A percentile compares a stretch with the other conserved stretches of the same genome.
phyloP scores from a whole-genome alignment of 1,284 basidiomycete genomes.

The Irpex lacteus region DNA sequence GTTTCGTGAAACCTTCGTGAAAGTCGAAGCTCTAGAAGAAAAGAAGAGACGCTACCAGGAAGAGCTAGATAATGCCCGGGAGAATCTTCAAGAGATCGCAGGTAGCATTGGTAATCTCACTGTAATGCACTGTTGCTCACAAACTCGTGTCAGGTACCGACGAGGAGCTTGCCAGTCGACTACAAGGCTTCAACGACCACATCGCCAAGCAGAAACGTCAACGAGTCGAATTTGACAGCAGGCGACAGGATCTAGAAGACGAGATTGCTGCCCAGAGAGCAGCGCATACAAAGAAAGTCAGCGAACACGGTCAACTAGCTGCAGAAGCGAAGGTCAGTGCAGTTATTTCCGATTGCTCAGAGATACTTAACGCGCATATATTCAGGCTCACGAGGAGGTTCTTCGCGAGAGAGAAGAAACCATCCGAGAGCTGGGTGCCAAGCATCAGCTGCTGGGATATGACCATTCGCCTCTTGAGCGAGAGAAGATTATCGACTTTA shows the following conservation, averaged over 20 bases:
- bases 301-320: slow-evolving; percentile 57
- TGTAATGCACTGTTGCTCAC: neutral
- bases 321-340: slow-evolving; percentile 61
- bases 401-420: slow-evolving; percentile 71
- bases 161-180: slow-evolving; percentile 68
- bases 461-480: slow-evolving; percentile 62
- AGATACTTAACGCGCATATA: slow-evolving; percentile 5
- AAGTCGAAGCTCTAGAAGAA: slow-evolving; percentile 67
- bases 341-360: neutral
- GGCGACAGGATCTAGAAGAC: slow-evolving; percentile 63
- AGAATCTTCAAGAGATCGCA: slow-evolving; percentile 70
- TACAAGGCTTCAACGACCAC: slow-evolving; percentile 72
- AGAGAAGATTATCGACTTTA: slow-evolving; percentile 70
- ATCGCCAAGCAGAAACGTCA: slow-evolving; percentile 54
- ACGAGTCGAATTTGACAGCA: slow-evolving; percentile 43
- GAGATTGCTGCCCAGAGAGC: slow-evolving; percentile 51
- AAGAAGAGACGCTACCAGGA: slow-evolving; percentile 54
- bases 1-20: slow-evolving; percentile 82
- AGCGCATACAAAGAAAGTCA: slow-evolving; percentile 54
- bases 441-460: slow-evolving; percentile 75
- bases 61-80: slow-evolving; percentile 62
- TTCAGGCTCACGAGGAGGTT: slow-evolving; percentile 74
- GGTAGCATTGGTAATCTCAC: slow-evolving; percentile 42
- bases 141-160: slow-evolving; percentile 60
- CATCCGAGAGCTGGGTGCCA: slow-evolving; percentile 69